Conservation (phyloP, 306 rosid genomes). For the Sphenostylis stenocarpa region DNA sequence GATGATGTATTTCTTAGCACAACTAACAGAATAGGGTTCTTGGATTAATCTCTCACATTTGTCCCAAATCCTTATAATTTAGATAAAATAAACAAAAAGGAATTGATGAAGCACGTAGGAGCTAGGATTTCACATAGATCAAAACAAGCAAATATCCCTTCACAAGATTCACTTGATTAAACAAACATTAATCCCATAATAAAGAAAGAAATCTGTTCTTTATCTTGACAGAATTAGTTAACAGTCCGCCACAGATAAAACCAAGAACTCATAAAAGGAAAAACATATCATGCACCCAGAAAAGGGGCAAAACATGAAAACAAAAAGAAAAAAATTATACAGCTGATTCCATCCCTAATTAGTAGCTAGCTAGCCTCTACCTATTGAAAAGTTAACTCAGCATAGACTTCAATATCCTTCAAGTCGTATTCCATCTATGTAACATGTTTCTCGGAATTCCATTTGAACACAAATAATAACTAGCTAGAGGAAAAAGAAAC, state of each 20-base stretch:
- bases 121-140: neutral
- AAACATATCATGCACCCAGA: constrained; percentile 24
- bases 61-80: neutral
- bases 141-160: neutral
- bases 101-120: neutral
- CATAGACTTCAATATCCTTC: constrained; percentile 22
- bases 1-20: neutral
- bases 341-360: constrained; percentile 6
- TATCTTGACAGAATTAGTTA: neutral
- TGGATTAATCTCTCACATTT: neutral
- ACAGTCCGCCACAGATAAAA: constrained; percentile 10
- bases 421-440: neutral
- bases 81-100: neutral
- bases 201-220: neutral
- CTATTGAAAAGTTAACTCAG: constrained; percentile 22
- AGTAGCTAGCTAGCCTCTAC: constrained; percentile 8
- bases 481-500: neutral
- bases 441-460: constrained; percentile 20
- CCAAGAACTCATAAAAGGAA: constrained; percentile 18
- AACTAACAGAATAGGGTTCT: neutral
- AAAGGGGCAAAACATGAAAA: constrained; percentile 15
- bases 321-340: neutral
- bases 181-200: neutral
- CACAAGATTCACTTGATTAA: neutral
- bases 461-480: neutral